A percentile compares a stretch with the other conserved stretches of the same genome.
These are phyloP conservation scores for Selenicereus undatus DNA, from an alignment of 148 eudicot species.

Conservation along the genomic window DNA sequence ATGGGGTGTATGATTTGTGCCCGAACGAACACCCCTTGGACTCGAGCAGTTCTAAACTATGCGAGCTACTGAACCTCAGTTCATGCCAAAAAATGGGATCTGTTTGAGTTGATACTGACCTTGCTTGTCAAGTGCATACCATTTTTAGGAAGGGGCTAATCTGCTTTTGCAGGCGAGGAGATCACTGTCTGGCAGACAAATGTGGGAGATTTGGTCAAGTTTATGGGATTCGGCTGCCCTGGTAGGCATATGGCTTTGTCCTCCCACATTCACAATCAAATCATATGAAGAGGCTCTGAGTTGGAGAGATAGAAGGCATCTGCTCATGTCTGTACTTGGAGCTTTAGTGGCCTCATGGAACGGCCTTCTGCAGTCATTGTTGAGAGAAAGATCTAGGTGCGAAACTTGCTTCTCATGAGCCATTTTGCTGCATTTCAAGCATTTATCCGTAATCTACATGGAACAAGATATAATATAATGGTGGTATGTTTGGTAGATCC, in stretches of 20 bases:
- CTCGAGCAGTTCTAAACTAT: background rate
- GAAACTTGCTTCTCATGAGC: slow-evolving; percentile 10
- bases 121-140: slow-evolving; percentile 10
- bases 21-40: background rate
- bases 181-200: too few species aligned
- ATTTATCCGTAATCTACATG: background rate
- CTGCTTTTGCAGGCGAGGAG: slow-evolving; percentile 10
- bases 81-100: background rate
- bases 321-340: background rate
- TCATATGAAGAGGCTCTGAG: background rate
- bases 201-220: background rate
- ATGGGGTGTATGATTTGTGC: background rate
- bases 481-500: background rate
- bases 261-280: background rate
- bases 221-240: background rate
- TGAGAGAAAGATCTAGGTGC: background rate
- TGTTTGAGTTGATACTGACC: slow-evolving; percentile 7
- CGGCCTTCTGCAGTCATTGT: background rate
- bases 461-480: background rate
- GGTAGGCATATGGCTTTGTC: background rate
- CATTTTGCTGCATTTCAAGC: background rate
- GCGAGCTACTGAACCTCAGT: background rate
- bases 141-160: background rate
- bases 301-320: background rate
- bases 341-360: background rate